phyloP scores from a whole-genome alignment of 2,329 filamentous ascomycete genomes.

The Drechmeria coniospora region DNA sequence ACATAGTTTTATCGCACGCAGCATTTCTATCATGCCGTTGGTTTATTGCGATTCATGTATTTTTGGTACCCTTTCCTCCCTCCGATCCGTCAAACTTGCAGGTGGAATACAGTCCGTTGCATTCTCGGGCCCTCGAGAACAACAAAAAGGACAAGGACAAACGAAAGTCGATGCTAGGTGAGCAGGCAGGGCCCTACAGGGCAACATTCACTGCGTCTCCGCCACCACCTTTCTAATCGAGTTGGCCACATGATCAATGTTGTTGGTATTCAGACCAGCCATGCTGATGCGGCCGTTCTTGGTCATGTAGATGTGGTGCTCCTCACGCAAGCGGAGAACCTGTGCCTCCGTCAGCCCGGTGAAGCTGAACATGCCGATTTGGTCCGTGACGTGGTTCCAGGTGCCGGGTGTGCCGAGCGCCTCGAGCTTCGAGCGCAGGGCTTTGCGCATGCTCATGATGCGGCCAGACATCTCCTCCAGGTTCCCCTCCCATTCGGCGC shows the following conservation, averaged over 20 bases:
- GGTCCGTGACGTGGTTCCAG: constrained; percentile 95
- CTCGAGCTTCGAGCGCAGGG: constrained; percentile 66
- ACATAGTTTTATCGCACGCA: too few species aligned
- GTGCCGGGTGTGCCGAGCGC: constrained; percentile 70
- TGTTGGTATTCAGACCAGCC: constrained; percentile 88
- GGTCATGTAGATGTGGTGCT: constrained; percentile 76
- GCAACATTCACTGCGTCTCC: constrained; percentile 10
- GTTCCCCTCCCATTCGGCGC: constrained; percentile 85
- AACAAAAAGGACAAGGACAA: too few species aligned
- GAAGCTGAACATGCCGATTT: constrained; percentile 99
- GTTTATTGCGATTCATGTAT: too few species aligned
- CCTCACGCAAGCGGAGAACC: constrained; percentile 52
- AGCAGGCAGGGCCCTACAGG: neutral
- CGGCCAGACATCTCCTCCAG: constrained; percentile 86
- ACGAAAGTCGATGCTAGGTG: too few species aligned
- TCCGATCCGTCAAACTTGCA: too few species aligned
- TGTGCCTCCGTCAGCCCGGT: constrained; percentile 64
- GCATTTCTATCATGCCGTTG: too few species aligned
- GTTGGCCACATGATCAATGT: constrained; percentile 84
- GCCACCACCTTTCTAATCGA: constrained; percentile 72
- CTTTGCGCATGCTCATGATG: constrained; percentile 81
- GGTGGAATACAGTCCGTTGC: too few species aligned
- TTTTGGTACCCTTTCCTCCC: too few species aligned
- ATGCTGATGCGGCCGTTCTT: constrained; percentile 98
- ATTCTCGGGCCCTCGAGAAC: too few species aligned